Evolutionary conservation across 306 rosid genomes (phyloP), one percentile per base, ranked within the genome.

Genomic region (Gastrolobium villosum): DNA sequence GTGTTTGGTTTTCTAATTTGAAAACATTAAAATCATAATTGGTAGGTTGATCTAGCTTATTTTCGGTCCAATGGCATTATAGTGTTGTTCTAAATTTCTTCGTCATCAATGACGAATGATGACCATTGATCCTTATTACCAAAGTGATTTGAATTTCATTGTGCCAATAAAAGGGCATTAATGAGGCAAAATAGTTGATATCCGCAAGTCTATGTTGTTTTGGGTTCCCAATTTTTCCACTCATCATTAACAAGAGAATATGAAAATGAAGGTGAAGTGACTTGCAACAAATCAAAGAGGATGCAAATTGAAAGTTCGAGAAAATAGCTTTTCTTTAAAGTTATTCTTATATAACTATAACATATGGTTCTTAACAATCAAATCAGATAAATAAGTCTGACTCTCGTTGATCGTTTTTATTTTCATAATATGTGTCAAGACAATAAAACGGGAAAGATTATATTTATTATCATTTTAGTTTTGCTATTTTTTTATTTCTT

Each of bases 201-300:
- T 2, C 13, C 20, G n/a, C 45, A 37, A 62, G 48, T 14, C 46
- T 36, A 62, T n/a, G 10, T 61, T 35, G 67, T 30, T 6, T 13
- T 35, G 67, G 45, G 2, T 28, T 36, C 5, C 46, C 31, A 2
- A 37, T n/a, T 7, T 62, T 62, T 62, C 52, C 72, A 26, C 55
- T 65, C 8, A 6, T 60, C 60, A 44, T 74, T 35, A 74, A 60
- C 61, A 45, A 9, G 28, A 41, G 31, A 13, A 28, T 20, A 32
- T 30, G 26, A 74, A 59, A 74, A 63, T 60, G 70, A 57, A 73
- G 53, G 30, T 3, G 3, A 70, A 72, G 53, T 71, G 2, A 71
- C 10, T 40, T 15, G 10, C 20, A 20, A 37, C 20, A 11, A 53
- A 2, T 28, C n/a, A 55, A 2, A 2, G 62, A 40, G 1, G 31